Base-by-base conservation (phyloP, 805 yeast genomes). In the Priceomyces medius region DNA sequence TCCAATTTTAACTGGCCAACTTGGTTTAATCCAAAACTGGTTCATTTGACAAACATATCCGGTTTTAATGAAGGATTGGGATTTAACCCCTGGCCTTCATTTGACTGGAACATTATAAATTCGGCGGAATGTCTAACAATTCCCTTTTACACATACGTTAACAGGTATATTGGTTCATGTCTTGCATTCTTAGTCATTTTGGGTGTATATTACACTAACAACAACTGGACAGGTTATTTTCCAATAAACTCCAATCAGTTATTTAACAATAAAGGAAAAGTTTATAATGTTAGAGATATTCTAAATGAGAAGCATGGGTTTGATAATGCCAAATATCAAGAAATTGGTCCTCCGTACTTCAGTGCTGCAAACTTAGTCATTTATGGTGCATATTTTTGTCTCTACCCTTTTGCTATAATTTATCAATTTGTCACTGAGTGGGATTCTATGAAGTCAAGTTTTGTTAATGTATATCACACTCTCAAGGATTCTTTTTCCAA, bases 281-380 rank as follows among this genome's bases (percentile, higher is more conserved):
- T 63, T 0, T 81, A 67, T 55, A 61, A 73, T 16, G 77, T 80
- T 31, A 65, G 68, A 13, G 55, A 69, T 40, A 68, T 81, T 13
- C 54, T 81, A 32, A 59, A 73, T 38, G 61, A 56, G 3, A 56
- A 74, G 13, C 73, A 71, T 43, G 49, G 55, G 13, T 68, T 81
- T 35, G 83, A 80, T 51, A 45, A 58, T 17, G 55, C 49, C 2
- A 74, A 73, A 49, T 81, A 80, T 54, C 63, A 66, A 41, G 45
- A 57, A n/a, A 75, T 79, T 46, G 83, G 86, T 1, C 83, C 85
- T 7, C 88, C 88, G 7, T 82, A 74, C 58, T 80, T 79, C 53
- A 55, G 79, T 20, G 86, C 88, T 4, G 85, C 81, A 1, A 77
- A 77, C 54, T 59, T 81, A 44, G 77, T 81, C 7, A 57, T 70